These are phyloP conservation scores for Cryptococcus jaspeensis DNA, from an alignment of 1,284 basidiomycete genomes.

Conservation along the genomic window DNA sequence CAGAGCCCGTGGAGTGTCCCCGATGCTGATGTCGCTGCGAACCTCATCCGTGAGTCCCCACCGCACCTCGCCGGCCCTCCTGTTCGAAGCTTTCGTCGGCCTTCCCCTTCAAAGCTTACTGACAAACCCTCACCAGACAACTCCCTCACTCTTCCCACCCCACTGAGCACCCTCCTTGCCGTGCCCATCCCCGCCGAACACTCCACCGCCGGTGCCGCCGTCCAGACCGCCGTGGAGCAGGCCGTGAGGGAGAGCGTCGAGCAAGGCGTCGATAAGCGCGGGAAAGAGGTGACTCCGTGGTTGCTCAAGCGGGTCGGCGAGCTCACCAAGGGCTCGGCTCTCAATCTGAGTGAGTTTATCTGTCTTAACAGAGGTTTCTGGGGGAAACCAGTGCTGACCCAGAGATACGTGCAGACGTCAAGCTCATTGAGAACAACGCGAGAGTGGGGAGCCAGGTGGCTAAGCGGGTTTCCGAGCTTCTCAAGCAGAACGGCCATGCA, in stretches of 20 bases:
- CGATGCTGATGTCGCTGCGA: constrained; percentile 62
- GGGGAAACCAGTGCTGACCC: not conserved
- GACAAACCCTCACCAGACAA: constrained; percentile 29
- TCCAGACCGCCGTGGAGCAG: constrained; percentile 80
- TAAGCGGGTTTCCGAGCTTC: constrained; percentile 66
- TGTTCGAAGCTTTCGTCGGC: not conserved
- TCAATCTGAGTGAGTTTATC: constrained; percentile 63
- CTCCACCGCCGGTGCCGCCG: constrained; percentile 63
- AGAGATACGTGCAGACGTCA: constrained; percentile 63
- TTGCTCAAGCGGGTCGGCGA: constrained; percentile 80
- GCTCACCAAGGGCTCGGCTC: constrained; percentile 71
- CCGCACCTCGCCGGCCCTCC: too few species aligned
- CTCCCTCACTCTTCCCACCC: constrained; percentile 41
- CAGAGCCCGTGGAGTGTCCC: constrained; percentile 70
- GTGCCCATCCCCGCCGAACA: constrained; percentile 85
- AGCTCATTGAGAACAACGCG: constrained; percentile 90
- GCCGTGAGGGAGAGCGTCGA: constrained; percentile 81
- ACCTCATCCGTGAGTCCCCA: constrained; percentile 64
- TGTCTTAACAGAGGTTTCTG: not conserved
- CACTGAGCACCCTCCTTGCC: constrained; percentile 65
- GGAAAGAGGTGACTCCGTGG: constrained; percentile 96
- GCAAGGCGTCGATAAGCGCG: constrained; percentile 74
- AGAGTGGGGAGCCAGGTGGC: constrained; percentile 80
- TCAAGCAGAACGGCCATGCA: constrained; percentile 28
- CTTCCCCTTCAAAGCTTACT: not conserved